Evolutionary conservation across 192 early-diverging fungal genomes (phyloP), one percentile per base, ranked within the genome.

Genomic region (Coemansia interrupta): DNA sequence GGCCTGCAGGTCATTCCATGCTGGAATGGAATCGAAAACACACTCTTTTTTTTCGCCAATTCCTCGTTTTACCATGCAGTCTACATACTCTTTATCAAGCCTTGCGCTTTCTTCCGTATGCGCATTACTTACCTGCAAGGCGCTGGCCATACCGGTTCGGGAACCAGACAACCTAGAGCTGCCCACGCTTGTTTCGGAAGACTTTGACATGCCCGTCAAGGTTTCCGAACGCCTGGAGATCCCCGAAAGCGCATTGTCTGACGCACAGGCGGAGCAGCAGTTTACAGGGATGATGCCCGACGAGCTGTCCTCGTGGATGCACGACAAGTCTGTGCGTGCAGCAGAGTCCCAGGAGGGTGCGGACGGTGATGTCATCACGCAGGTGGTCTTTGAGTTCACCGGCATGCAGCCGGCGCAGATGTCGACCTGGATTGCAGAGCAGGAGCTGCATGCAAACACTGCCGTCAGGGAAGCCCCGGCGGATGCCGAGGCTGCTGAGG

Each of bases 271-370:
- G 44, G 49, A 36, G 24, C 54, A 55, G 53, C 26, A 17, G 38
- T 74, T 74, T 18, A 61, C 60, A 2, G 72, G 72, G 6, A 36
- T 74, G 62, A 62, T 56, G 72, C 72, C 72, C 2, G 61, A 64
- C 28, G 72, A 68, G 28, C 62, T 74, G 53, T 74, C 62, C 19
- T 18, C 3, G 23, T 64, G 57, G 61, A 56, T 68, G 22, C 40
- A 56, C 36, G 54, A 54, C 22, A 51, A 68, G 65, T 26, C 54
- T 23, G 61, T 12, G 30, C 61, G 28, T 52, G 26, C 22, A 17
- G 50, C 50, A 52, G 50, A 32, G 29, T 3, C 26, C 9, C 61
- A 47, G 19, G 52, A 36, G n/a, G n/a, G n/a, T n/a, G n/a, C 15
- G 3, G 46, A 45, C 1, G 48, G 13, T 14, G 48, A 50, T 50